These are phyloP conservation scores for Thuidium tamariscinum DNA, from an alignment of 225 moss, liverwort and hornwort species.

Conservation along the genomic window DNA sequence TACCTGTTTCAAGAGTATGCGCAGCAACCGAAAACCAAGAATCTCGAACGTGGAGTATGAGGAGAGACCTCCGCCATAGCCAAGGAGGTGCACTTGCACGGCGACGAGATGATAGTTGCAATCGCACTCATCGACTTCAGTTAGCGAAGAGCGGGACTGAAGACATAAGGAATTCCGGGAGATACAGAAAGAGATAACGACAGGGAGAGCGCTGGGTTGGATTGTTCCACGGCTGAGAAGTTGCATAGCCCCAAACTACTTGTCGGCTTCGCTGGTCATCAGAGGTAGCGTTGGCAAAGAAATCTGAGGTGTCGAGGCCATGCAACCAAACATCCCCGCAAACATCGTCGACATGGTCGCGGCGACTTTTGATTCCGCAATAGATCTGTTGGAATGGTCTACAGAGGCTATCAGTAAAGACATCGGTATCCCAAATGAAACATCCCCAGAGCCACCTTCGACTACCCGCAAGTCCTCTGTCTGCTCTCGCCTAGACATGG, in stretches of 20 bases:
- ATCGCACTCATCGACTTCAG: not conserved
- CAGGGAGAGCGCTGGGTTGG: slow-evolving; percentile 18
- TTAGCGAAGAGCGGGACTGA: not conserved
- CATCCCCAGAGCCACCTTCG: not conserved
- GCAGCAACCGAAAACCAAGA: not conserved
- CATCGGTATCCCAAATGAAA: not conserved
- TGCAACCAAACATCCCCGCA: slow-evolving; percentile 30
- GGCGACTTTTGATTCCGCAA: slow-evolving; percentile 18
- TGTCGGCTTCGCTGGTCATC: not conserved
- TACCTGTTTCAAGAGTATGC: not conserved
- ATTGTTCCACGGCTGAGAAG: not conserved
- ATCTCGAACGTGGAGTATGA: not conserved
- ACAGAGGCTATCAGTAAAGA: not conserved
- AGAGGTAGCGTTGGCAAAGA: slow-evolving; percentile 5
- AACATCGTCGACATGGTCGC: slow-evolving; percentile 36
- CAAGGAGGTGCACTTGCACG: not conserved
- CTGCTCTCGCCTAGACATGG: not conserved
- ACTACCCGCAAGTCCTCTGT: not conserved
- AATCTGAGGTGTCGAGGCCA: slow-evolving; percentile 1
- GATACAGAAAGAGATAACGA: slow-evolving; percentile 16
- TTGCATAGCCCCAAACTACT: not conserved
- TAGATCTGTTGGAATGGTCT: not conserved
- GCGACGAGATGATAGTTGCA: not conserved
- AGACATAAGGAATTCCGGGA: not conserved
- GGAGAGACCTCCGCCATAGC: not conserved